Evolutionary conservation across 768 basidiomycete species (phyloP).

Genomic region (Tricholoma matsutake): DNA sequence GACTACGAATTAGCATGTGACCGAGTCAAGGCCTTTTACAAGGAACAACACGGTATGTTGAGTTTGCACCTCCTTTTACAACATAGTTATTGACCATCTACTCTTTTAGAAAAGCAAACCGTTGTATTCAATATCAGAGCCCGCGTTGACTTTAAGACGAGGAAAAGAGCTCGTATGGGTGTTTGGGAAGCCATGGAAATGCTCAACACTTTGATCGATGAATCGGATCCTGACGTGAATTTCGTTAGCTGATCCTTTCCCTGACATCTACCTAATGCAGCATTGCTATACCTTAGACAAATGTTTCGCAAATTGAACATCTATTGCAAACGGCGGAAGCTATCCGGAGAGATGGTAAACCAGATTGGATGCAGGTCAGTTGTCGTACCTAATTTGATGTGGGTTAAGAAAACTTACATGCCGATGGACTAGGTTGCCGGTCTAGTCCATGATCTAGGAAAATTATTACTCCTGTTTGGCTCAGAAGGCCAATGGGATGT

Average conservation of each 20-base stretch:
- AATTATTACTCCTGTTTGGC: conserved; percentile 79
- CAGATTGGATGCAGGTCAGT: conserved; percentile 80
- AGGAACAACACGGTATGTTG: conserved; percentile 67
- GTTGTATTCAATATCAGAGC: conserved; percentile 79
- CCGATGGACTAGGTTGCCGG: conserved; percentile 50
- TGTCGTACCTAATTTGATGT: not conserved
- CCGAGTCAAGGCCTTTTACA: conserved; percentile 75
- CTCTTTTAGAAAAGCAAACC: conserved; percentile 73
- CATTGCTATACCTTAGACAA: conserved; percentile 42
- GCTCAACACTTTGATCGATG: conserved; percentile 84
- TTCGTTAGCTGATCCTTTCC: not conserved
- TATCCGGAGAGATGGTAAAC: conserved; percentile 80
- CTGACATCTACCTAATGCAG: not conserved
- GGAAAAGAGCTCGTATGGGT: conserved; percentile 70
- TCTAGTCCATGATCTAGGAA: conserved; percentile 87
- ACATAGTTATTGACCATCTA: not conserved
- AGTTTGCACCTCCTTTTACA: not conserved
- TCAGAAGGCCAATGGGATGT: conserved; percentile 94
- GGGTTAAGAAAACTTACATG: not conserved
- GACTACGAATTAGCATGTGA: conserved; percentile 76
- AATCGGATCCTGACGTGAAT: conserved; percentile 85
- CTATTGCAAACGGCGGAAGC: conserved; percentile 91
- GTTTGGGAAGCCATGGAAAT: conserved; percentile 86
- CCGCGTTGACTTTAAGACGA: conserved; percentile 69
- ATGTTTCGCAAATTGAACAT: conserved; percentile 84